Conservation (phyloP, 306 rosid genomes). For the Trifolium dubium region DNA sequence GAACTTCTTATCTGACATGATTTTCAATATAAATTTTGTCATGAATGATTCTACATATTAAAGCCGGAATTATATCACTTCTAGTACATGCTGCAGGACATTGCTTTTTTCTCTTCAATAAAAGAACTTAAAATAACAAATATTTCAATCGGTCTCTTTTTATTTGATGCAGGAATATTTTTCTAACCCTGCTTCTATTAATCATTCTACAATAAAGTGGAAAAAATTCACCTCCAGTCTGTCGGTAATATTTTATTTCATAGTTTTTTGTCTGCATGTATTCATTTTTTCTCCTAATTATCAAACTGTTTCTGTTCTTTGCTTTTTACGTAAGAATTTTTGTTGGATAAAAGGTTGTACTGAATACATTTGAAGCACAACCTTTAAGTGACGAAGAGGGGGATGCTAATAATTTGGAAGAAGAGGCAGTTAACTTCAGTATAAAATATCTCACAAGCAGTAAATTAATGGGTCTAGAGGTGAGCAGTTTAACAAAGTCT, state of each 20-base stretch:
- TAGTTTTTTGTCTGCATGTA: constrained; percentile 6
- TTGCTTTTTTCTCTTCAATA: constrained; percentile 2
- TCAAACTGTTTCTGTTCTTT: constrained; percentile 22
- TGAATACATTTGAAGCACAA: constrained; percentile 93
- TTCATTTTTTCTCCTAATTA: not conserved
- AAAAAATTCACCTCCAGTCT: constrained; percentile 81
- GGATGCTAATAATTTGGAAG: constrained; percentile 90
- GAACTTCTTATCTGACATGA: constrained; percentile 14
- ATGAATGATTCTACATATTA: constrained; percentile 1
- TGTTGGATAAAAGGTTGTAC: constrained; percentile 63
- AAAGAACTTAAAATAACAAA: not conserved
- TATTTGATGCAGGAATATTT: constrained; percentile 73
- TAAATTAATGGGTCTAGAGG: constrained; percentile 97
- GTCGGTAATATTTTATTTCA: constrained; percentile 55
- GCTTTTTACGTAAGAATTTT: constrained; percentile 32
- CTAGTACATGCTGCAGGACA: not conserved
- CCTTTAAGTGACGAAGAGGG: constrained; percentile 97
- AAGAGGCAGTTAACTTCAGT: constrained; percentile 84
- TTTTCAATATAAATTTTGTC: constrained; percentile 13
- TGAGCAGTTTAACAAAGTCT: constrained; percentile 44
- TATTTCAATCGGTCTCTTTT: constrained; percentile 32
- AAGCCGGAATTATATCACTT: not conserved
- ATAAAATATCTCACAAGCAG: constrained; percentile 98
- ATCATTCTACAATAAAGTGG: constrained; percentile 79
- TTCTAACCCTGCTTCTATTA: constrained; percentile 75